Base-by-base conservation (phyloP, 1,284 basidiomycete genomes). In the Phellinidium pouzarii region DNA sequence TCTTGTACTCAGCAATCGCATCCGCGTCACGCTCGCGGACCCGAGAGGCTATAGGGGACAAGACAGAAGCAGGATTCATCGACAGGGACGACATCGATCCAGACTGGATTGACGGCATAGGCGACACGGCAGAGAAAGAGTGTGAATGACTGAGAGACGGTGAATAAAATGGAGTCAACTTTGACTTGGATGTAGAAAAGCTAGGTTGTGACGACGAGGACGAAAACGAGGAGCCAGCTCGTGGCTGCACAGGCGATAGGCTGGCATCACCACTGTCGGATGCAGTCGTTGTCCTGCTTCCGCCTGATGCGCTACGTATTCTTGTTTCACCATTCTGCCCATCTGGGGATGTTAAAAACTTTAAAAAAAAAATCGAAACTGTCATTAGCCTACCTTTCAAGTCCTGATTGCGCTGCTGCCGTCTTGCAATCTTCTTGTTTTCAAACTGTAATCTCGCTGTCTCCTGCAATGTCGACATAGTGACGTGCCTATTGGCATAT, bases 1-100 rank as follows among this genome's bases (percentile, higher is more conserved):
- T 72, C 65, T 87, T 74, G 64, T 90, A 91, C 62, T 88, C 87
- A 64, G 89, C 86, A 72, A 87, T 88, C 23, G 87, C 88, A 65
- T 85, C 84, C 23, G 87, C 87, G 63, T 91, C 88, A 53, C 80
- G 75, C 68, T 89, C 84, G 59, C 82, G 77, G 73, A 91, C 84
- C 26, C 87, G 82, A 57, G 72, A 83, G 17, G 82, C 84, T 53
- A 91, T 78, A 1, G 84, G 85, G 7, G 88, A 84, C 54, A 87
- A 64, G 27, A 77, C 75, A 44, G 76, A 74, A 8, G 71, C 68
- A 41, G 75, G 65, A 44, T 69, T 71, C n/a, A 64, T 56, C 43
- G 63, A 65, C 17, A 72, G 53, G 2, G 69, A 61, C 54, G 71
- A 64, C 38, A 70, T 61, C 2, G 62, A 62, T 12, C 67, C 64